phyloP scores from a whole-genome alignment of 2,329 filamentous ascomycete species.

The Penicillium sp. region DNA sequence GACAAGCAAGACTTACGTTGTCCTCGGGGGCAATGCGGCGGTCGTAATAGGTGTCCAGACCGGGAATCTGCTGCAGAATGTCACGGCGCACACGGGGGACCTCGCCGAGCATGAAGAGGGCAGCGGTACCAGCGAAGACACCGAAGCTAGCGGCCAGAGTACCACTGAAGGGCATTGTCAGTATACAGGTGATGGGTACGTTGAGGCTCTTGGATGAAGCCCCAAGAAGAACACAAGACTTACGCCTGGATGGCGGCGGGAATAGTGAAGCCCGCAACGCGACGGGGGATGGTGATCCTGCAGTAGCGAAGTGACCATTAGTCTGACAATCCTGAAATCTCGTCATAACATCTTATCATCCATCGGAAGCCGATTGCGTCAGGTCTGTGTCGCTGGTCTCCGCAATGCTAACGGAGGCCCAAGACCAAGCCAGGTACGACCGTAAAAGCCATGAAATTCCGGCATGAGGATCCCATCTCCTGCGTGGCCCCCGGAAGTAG shows the following conservation, averaged over 20 bases:
- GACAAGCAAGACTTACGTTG: slow-evolving; percentile 49
- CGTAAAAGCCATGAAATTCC: neutral
- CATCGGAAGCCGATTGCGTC: neutral
- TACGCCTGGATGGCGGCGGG: slow-evolving; percentile 48
- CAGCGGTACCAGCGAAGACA: slow-evolving; percentile 59
- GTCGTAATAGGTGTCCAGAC: slow-evolving; percentile 60
- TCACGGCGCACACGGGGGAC: slow-evolving; percentile 64
- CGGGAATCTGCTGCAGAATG: slow-evolving; percentile 62
- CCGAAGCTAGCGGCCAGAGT: slow-evolving; percentile 58
- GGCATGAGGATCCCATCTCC: neutral
- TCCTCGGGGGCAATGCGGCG: slow-evolving; percentile 63
- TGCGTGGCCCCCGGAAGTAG: neutral
- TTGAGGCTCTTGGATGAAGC: neutral
- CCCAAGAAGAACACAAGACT: slow-evolving; percentile 30
- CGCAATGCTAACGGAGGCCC: neutral
- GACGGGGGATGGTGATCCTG: slow-evolving; percentile 53
- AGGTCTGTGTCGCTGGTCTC: neutral
- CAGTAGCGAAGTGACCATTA: slow-evolving; percentile 4
- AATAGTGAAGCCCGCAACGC: slow-evolving; percentile 55
- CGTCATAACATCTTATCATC: neutral
- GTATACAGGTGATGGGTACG: slow-evolving; percentile 10
- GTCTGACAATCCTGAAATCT: neutral
- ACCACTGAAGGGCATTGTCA: slow-evolving; percentile 38
- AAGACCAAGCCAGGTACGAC: neutral
- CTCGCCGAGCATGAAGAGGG: slow-evolving; percentile 66